A percentile compares a stretch with the other conserved stretches of the same genome.
These are phyloP conservation scores for Phyllosticta capitalensis DNA, from an alignment of 2,329 filamentous ascomycete species.

Conservation along the genomic window DNA sequence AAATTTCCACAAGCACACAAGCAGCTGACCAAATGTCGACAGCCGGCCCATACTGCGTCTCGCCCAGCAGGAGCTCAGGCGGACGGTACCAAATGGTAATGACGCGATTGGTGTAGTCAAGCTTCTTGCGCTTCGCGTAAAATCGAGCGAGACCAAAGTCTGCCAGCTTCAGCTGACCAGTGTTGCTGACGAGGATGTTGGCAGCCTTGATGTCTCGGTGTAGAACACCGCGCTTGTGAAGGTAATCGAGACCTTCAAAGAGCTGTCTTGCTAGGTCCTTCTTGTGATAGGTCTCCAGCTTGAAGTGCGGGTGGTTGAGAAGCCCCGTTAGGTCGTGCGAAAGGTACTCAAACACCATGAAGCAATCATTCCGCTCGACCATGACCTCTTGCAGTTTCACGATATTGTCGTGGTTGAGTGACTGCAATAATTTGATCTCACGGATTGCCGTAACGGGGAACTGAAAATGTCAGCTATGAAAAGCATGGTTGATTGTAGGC, in stretches of 20 bases:
- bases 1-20: constrained; percentile 94
- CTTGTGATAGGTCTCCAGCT: constrained; percentile 73
- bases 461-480: constrained; percentile 22
- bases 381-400: constrained; percentile 84
- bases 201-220: constrained; percentile 98
- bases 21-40: constrained; percentile 79
- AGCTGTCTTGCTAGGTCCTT: constrained; percentile 90
- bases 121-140: constrained; percentile 81
- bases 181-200: constrained; percentile 88
- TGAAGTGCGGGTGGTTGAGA: constrained; percentile 88
- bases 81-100: constrained; percentile 76
- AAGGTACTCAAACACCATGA: constrained; percentile 98
- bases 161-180: constrained; percentile 81
- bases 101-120: constrained; percentile 96
- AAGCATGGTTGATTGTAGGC: background rate
- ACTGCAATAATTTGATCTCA: constrained; percentile 87
- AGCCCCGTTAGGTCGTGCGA: constrained; percentile 93
- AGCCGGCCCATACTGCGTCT: constrained; percentile 12
- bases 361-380: constrained; percentile 98
- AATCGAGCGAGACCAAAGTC: constrained; percentile 96
- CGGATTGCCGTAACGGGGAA: constrained; percentile 86
- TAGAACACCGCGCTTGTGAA: constrained; percentile 85
- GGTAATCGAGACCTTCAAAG: constrained; percentile 87
- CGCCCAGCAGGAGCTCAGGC: constrained; percentile 15
- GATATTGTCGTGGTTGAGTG: constrained; percentile 70